phyloP scores from a whole-genome alignment of 2,329 filamentous ascomycete species.

The Paecilomyces sp. region DNA sequence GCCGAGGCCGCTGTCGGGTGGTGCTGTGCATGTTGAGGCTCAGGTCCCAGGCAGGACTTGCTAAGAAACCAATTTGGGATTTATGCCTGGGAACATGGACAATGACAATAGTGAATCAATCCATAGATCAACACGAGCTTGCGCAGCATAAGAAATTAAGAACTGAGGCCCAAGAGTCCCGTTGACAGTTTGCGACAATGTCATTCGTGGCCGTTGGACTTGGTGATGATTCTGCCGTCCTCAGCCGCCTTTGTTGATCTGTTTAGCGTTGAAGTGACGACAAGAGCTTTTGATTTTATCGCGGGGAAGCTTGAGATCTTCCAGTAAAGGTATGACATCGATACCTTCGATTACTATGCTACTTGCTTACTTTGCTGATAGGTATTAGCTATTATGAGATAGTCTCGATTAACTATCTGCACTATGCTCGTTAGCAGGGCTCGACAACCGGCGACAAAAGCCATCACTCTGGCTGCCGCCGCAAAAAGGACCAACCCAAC shows the following conservation, averaged over 20 bases:
- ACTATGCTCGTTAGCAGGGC: constrained; percentile 21
- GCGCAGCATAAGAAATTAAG: not conserved
- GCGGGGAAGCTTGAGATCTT: not conserved
- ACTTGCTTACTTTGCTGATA: not conserved
- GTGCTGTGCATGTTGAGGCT: constrained; percentile 19
- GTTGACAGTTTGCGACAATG: not conserved
- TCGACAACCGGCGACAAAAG: constrained; percentile 15
- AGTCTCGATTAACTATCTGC: not conserved
- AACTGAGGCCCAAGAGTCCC: not conserved
- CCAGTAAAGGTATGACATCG: not conserved
- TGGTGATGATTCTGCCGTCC: constrained; percentile 26
- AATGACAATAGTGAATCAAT: not conserved
- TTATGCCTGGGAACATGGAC: not conserved
- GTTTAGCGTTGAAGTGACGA: not conserved
- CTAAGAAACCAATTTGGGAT: not conserved
- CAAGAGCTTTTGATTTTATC: constrained; percentile 2
- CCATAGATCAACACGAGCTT: not conserved
- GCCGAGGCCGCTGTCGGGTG: constrained; percentile 25
- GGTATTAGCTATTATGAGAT: not conserved
- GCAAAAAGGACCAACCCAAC: constrained; percentile 12
- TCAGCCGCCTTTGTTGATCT: constrained; percentile 16
- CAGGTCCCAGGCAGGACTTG: not conserved
- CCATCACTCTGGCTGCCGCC: constrained; percentile 14
- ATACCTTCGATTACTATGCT: not conserved
- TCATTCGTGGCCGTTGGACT: constrained; percentile 13